Evolutionary conservation across 495 filamentous ascomycete species (phyloP), one percentile per base, ranked within the genome.

Genomic region (Trichoderma reesei): DNA sequence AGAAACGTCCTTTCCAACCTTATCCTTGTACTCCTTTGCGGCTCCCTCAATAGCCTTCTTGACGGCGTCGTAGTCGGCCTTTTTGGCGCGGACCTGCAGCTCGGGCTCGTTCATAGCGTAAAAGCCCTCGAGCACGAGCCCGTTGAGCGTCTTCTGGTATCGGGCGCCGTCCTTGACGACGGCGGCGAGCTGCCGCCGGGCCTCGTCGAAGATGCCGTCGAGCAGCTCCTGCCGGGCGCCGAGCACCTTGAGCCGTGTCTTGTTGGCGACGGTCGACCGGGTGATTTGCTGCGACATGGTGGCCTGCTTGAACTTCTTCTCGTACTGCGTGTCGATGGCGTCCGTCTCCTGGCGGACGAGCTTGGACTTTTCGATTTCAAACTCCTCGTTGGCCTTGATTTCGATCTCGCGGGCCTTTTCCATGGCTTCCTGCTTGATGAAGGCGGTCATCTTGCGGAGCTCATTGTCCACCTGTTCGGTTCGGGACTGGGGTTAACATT

Each of bases 371-470:
- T 98, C 95, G 72, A 96, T 97, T 68, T 89, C 87, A 76, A 97
- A 96, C 75, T 99, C 95, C 75, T 97, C 92, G 78, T 98, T 90
- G 75, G 95, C 95, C 78, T 98, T 98, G 78, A 97, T 85, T 67
- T 90, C 82, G 79, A 99, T 98, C 76, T 99, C 95, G 72, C 86
- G 86, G 69, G 92, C 91, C 79, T 99, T 99, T 74, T 99, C 95
- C 42, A 86, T 79, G 33, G 95, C 95, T 83, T 99, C 95, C 80
- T 97, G 92, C 74, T 88, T 89, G 86, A 99, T 99, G 89, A 99
- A 99, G 74, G 92, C 91, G 56, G 95, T 98, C 95, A 99, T 99
- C 83, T 99, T 99, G 81, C 88, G 90, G 74, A 99, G 90, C 84
- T 99, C 95, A 75, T 85, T 84, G 72, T 87, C 83, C 78, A 99